Evolutionary conservation across 345 rosid genomes (phyloP).

Genomic region (Chamaenerion angustifolium): DNA sequence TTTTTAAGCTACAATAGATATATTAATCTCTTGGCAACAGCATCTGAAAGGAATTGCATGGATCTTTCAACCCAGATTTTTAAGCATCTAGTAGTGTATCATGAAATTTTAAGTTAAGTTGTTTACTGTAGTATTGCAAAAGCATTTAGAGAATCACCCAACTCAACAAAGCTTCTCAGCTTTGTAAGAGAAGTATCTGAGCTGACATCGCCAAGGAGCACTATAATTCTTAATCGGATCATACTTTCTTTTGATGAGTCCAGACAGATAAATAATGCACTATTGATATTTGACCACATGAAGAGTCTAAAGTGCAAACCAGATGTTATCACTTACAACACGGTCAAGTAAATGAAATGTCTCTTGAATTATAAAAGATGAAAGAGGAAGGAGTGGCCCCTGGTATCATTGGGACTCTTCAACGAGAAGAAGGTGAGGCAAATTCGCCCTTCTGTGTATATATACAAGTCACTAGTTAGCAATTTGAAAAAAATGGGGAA

Average conservation of each 20-base stretch:
- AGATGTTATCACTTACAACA: conserved; percentile 61
- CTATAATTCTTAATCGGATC: conserved; percentile 37
- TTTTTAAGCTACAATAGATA: conserved; percentile 21
- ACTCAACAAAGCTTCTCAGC: conserved; percentile 20
- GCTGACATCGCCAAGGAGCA: conserved; percentile 25
- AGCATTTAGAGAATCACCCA: conserved; percentile 30
- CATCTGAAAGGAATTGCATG: conserved; percentile 19
- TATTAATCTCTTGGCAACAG: conserved; percentile 27
- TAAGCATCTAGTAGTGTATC: conserved; percentile 26
- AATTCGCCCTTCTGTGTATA: conserved; percentile 53
- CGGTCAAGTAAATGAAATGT: conserved; percentile 53
- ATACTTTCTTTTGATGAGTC: conserved; percentile 53
- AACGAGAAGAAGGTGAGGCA: conserved; percentile 49
- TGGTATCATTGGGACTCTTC: conserved; percentile 55
- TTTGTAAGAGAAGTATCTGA: conserved; percentile 38
- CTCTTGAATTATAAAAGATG: conserved; percentile 34
- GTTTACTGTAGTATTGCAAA: conserved; percentile 46
- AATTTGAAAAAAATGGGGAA: conserved; percentile 38
- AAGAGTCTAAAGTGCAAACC: conserved; percentile 35
- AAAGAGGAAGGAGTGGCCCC: conserved; percentile 43
- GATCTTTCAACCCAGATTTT: conserved; percentile 25
- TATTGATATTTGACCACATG: conserved; percentile 37
- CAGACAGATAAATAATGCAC: conserved; percentile 52
- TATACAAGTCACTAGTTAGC: conserved; percentile 39
- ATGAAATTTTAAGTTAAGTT: conserved; percentile 32